Evolutionary conservation across 345 rosid species (phyloP).

Genomic region (Linum lewisii): DNA sequence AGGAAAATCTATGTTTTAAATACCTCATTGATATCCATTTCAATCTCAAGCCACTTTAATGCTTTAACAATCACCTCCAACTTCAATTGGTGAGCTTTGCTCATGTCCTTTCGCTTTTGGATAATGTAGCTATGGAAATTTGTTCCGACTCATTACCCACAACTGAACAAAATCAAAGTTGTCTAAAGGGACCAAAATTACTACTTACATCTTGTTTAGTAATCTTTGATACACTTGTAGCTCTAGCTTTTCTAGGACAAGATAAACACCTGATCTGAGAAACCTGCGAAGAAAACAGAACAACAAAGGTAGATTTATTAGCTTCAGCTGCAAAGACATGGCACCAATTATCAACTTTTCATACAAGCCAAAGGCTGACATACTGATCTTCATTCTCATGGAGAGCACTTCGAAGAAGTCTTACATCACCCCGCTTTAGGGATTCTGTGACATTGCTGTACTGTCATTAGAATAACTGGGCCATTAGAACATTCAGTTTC

Average conservation of each 20-base stretch:
- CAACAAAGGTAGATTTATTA: background rate
- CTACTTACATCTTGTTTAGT: constrained; percentile 77
- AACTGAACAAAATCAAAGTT: background rate
- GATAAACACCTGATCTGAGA: constrained; percentile 90
- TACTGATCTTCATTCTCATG: constrained; percentile 83
- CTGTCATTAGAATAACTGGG: constrained; percentile 31
- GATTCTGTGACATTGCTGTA: constrained; percentile 64
- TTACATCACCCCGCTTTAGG: constrained; percentile 74
- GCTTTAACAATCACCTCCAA: constrained; percentile 85
- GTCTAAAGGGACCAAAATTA: background rate
- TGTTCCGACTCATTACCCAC: background rate
- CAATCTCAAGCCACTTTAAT: constrained; percentile 82
- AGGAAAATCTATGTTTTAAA: background rate
- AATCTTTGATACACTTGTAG: constrained; percentile 94
- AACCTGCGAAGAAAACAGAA: constrained; percentile 32
- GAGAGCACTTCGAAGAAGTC: constrained; percentile 77
- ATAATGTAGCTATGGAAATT: constrained; percentile 50
- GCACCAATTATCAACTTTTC: background rate
- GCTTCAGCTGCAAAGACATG: constrained; percentile 2
- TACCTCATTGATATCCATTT: constrained; percentile 95
- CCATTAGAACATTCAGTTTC: constrained; percentile 7
- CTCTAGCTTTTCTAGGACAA: constrained; percentile 93
- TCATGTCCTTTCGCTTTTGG: constrained; percentile 75
- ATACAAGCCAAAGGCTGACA: constrained; percentile 15
- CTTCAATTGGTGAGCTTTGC: constrained; percentile 92